Conservation (phyloP, 2,329 filamentous ascomycete genomes). For the Colletotrichum aenigma region DNA sequence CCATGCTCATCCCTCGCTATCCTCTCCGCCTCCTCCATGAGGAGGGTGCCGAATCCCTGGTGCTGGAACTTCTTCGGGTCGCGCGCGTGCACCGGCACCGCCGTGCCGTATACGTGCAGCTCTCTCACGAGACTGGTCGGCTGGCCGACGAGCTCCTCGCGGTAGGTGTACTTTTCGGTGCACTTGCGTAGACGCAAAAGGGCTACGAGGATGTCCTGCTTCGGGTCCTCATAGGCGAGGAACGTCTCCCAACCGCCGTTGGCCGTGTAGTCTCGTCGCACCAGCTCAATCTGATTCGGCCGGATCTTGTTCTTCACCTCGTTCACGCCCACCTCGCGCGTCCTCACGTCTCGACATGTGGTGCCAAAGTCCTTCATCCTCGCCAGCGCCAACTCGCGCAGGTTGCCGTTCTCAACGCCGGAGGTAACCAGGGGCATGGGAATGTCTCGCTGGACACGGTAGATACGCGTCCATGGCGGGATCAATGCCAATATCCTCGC, state of each 20-base stretch:
- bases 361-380: constrained; percentile 99
- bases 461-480: constrained; percentile 97
- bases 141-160: constrained; percentile 83
- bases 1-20: constrained; percentile 95
- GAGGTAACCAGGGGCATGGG: constrained; percentile 99
- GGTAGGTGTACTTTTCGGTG: constrained; percentile 88
- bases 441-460: constrained; percentile 97
- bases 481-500: constrained; percentile 95
- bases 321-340: constrained; percentile 96
- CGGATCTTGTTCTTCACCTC: constrained; percentile 99
- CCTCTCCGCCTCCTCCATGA: constrained; percentile 98
- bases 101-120: constrained; percentile 94
- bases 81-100: constrained; percentile 94
- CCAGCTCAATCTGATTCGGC: constrained; percentile 93
- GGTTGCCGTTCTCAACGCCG: constrained; percentile 95
- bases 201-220: constrained; percentile 96
- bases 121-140: constrained; percentile 92
- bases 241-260: constrained; percentile 99
- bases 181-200: constrained; percentile 90
- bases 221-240: constrained; percentile 95
- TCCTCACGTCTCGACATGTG: constrained; percentile 93
- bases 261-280: constrained; percentile 90
- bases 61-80: constrained; percentile 98
- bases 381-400: constrained; percentile 91
- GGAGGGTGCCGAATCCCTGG: constrained; percentile 91